phyloP scores from a whole-genome alignment of 805 yeast species.

The Suhomyces faveliae region DNA sequence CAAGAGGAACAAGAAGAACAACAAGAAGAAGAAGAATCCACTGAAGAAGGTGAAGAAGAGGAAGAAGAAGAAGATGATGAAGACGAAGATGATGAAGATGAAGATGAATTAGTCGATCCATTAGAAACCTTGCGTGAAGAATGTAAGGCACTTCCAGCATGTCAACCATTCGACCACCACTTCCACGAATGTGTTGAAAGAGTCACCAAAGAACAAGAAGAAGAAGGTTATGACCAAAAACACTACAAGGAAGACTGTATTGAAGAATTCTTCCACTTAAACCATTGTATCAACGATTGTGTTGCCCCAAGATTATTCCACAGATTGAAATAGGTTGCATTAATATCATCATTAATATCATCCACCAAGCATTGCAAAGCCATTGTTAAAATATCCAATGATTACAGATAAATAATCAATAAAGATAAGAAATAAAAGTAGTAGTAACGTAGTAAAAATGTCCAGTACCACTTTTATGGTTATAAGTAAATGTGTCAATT shows the following conservation, averaged over 20 bases:
- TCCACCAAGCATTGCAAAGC: constrained; percentile 1
- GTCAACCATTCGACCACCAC: constrained; percentile 79
- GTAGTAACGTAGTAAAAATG: neutral
- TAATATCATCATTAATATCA: constrained; percentile 1
- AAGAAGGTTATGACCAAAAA: constrained; percentile 75
- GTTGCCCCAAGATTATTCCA: constrained; percentile 86
- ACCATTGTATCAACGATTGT: constrained; percentile 89
- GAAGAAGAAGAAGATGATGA: constrained; percentile 50
- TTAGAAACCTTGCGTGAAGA: constrained; percentile 45
- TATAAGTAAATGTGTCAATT: too few relatives aligned
- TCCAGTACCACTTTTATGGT: too few relatives aligned
- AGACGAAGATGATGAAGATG: constrained; percentile 66
- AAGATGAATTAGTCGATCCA: constrained; percentile 59
- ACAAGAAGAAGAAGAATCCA: constrained; percentile 23
- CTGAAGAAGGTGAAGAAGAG: constrained; percentile 29
- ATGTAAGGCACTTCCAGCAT: constrained; percentile 64
- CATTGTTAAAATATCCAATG: neutral
- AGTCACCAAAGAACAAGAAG: constrained; percentile 84
- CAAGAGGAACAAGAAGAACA: constrained; percentile 20
- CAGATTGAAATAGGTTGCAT: constrained; percentile 63
- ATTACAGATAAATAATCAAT: neutral
- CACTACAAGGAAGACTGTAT: constrained; percentile 95
- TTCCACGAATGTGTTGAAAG: constrained; percentile 94
- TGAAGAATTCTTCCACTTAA: constrained; percentile 96
- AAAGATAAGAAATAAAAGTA: neutral